Conservation (phyloP, 2,329 filamentous ascomycete species). For the Botrytis sinoallii region DNA sequence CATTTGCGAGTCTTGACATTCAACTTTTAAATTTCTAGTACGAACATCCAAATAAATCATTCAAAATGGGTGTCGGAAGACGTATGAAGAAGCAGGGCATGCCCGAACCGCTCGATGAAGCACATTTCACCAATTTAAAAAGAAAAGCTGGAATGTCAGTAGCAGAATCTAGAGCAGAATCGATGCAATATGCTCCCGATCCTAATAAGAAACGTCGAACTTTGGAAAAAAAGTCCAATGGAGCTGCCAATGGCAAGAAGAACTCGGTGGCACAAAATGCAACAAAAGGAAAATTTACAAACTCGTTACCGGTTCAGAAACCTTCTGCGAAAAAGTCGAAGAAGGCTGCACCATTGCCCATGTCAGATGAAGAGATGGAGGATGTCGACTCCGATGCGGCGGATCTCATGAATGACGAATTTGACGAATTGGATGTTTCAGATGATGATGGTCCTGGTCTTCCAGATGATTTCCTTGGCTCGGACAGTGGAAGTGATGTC, state of each 20-base stretch:
- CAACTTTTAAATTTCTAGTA: conserved; percentile 17
- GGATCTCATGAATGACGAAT: conserved; percentile 45
- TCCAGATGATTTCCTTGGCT: conserved; percentile 57
- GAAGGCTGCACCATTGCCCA: conserved; percentile 40
- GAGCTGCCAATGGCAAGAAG: conserved; percentile 31
- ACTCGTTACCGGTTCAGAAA: conserved; percentile 38
- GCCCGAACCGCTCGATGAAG: conserved; percentile 78
- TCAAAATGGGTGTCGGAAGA: conserved; percentile 80
- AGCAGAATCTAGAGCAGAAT: conserved; percentile 52
- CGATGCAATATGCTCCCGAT: conserved; percentile 39
- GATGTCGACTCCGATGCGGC: conserved; percentile 47
- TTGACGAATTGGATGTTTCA: conserved; percentile 39
- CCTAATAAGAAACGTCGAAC: conserved; percentile 60
- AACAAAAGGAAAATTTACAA: conserved; percentile 39
- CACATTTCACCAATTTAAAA: conserved; percentile 74
- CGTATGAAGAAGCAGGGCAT: conserved; percentile 95
- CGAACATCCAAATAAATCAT: conserved; percentile 14
- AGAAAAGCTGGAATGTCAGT: conserved; percentile 75
- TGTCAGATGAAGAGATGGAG: conserved; percentile 42
- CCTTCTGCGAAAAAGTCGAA: conserved; percentile 39
- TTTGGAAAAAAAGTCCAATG: conserved; percentile 37
- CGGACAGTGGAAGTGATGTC: conserved; percentile 37
- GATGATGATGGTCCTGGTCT: conserved; percentile 40
- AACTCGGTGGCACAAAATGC: conserved; percentile 33
- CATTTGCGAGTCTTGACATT: conserved; percentile 16